Evolutionary conservation across 169 alveolate genomes (phyloP).

Genomic region (Babesia bigemina): DNA sequence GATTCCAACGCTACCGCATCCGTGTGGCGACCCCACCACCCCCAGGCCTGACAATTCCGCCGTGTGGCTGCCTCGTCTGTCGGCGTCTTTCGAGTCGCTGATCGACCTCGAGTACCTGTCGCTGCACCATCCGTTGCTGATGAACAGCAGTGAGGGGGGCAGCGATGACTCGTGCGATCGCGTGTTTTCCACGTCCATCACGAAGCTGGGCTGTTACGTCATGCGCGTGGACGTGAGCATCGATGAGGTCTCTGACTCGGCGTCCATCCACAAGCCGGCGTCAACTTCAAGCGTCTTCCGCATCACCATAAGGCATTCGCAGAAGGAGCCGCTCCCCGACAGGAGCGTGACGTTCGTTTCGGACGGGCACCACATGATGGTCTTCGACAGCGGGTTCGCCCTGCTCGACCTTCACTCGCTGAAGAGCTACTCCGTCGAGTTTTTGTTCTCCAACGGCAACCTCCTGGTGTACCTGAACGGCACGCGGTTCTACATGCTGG

Average conservation of each 20-base stretch:
- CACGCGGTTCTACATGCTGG: slow-evolving; percentile 11
- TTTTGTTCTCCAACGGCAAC: slow-evolving; percentile 26
- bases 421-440: slow-evolving; percentile 23
- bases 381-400: slow-evolving; percentile 32
- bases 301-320: slow-evolving; percentile 1
- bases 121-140: slow-evolving; percentile 53
- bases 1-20: slow-evolving; percentile 22
- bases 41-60: not conserved
- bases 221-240: slow-evolving; percentile 47
- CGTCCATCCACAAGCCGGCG: slow-evolving; percentile 17
- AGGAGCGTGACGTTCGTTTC: slow-evolving; percentile 16
- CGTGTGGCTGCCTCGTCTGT: slow-evolving; percentile 28
- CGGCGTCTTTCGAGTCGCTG: slow-evolving; percentile 34
- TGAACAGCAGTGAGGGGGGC: not conserved
- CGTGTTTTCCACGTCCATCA: slow-evolving; percentile 17
- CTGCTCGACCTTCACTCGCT: slow-evolving; percentile 25
- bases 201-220: slow-evolving; percentile 49
- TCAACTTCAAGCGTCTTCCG: slow-evolving; percentile 11
- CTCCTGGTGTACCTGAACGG: slow-evolving; percentile 39
- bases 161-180: not conserved
- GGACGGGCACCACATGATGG: slow-evolving; percentile 47
- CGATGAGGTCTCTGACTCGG: slow-evolving; percentile 3
- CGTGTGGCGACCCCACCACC: not conserved
- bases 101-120: slow-evolving; percentile 50
- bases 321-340: not conserved